These are phyloP conservation scores for Phytopythium ostracodes DNA, from an alignment of 352 stramenopile species.

Conservation along the genomic window DNA sequence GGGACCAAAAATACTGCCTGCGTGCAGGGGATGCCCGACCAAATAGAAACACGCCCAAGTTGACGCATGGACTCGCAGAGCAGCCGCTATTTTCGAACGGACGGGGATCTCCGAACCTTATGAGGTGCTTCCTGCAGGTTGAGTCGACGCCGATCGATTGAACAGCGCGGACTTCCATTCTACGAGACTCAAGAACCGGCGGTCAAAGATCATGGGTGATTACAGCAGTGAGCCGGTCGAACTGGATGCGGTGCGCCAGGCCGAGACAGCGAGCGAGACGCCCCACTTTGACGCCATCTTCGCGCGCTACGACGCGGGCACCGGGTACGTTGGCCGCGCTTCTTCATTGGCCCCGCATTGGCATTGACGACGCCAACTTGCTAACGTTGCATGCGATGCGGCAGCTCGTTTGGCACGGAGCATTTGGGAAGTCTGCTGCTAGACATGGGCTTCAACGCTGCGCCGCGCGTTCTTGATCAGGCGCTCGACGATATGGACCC, in stretches of 20 bases:
- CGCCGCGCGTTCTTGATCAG: conserved; percentile 41
- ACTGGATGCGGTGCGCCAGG: conserved; percentile 13
- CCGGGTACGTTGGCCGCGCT: conserved; percentile 15
- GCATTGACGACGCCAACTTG: not conserved
- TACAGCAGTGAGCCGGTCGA: conserved; percentile 18
- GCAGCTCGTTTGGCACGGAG: conserved; percentile 49
- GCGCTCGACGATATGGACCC: conserved; percentile 71
- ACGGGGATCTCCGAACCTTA: not conserved
- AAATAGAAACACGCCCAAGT: not conserved
- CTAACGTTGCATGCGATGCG: not conserved
- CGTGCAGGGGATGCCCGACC: not conserved
- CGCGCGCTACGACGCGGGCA: conserved; percentile 36
- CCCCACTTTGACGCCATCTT: conserved; percentile 66
- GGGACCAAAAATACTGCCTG: not conserved
- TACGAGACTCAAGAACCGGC: not conserved
- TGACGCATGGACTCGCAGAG: not conserved
- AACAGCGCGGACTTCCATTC: not conserved
- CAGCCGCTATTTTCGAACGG: not conserved
- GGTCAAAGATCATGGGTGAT: conserved; percentile 18
- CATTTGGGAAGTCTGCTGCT: conserved; percentile 54
- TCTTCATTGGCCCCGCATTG: not conserved
- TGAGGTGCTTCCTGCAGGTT: not conserved
- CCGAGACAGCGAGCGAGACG: conserved; percentile 38
- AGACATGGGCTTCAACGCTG: conserved; percentile 67
- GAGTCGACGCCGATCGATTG: not conserved